Percentiles rank a stretch among this genome's conserved stretches.
Conservation (phyloP, 495 filamentous ascomycete genomes). For the Tuber calosporum region DNA sequence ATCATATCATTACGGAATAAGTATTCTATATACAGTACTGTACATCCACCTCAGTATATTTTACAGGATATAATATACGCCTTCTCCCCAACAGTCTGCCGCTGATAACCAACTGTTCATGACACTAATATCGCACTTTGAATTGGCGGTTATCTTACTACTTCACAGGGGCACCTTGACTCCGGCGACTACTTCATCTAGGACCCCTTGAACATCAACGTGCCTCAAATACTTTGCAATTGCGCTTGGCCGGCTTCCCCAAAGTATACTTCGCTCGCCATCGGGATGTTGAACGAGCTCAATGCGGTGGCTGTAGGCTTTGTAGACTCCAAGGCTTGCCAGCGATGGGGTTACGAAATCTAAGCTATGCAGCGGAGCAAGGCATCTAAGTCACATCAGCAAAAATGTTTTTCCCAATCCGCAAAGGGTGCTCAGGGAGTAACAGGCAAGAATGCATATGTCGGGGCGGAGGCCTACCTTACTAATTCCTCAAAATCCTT, state of each 20-base stretch:
- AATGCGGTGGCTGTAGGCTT: conserved; percentile 84
- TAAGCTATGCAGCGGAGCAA: conserved; percentile 77
- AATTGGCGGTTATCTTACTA: conserved; percentile 8
- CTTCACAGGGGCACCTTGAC: conserved; percentile 63
- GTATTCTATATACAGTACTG: neutral
- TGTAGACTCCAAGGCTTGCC: conserved; percentile 72
- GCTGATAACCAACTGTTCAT: conserved; percentile 12
- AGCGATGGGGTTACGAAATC: conserved; percentile 79
- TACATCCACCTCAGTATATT: neutral
- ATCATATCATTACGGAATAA: neutral
- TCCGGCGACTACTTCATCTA: conserved; percentile 69
- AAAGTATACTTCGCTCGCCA: conserved; percentile 81
- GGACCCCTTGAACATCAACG: conserved; percentile 64
- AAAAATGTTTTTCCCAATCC: conserved; percentile 5
- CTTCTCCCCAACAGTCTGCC: conserved; percentile 16
- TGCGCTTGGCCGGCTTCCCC: conserved; percentile 71
- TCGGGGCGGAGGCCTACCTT: conserved; percentile 46
- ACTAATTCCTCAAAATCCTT: conserved; percentile 63
- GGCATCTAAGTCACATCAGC: conserved; percentile 44
- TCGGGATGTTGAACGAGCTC: conserved; percentile 54
- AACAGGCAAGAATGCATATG: neutral
- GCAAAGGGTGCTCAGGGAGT: conserved; percentile 7
- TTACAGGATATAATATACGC: neutral
- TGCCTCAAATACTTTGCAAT: conserved; percentile 60
- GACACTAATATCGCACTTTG: conserved; percentile 6